These are phyloP conservation scores for Metschnikowia arizonensis DNA, from an alignment of 805 yeast genomes.

Conservation along the genomic window DNA sequence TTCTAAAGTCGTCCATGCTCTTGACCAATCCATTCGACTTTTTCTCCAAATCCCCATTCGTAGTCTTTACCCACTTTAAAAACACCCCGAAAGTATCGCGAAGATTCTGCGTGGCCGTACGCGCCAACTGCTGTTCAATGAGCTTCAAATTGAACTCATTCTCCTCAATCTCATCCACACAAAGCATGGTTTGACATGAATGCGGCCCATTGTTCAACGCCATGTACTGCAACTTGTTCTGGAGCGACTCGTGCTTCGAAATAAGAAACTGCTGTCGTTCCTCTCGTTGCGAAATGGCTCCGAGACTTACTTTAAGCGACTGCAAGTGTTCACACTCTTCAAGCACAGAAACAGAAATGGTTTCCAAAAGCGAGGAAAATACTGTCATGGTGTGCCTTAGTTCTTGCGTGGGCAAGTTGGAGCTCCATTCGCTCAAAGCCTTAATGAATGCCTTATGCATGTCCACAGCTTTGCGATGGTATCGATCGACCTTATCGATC, in stretches of 20 bases:
- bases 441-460: slow-evolving; percentile 14
- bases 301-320: slow-evolving; percentile 39
- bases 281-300: slow-evolving; percentile 49
- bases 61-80: slow-evolving; percentile 26
- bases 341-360: slow-evolving; percentile 20
- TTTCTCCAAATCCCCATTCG: neutral
- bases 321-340: slow-evolving; percentile 42
- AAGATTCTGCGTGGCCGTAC: slow-evolving; percentile 44
- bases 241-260: slow-evolving; percentile 33
- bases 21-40: neutral
- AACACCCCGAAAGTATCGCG: slow-evolving; percentile 46
- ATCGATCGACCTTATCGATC: slow-evolving; percentile 28
- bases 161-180: slow-evolving; percentile 51
- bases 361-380: slow-evolving; percentile 13
- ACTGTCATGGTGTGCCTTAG: slow-evolving; percentile 12
- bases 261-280: slow-evolving; percentile 40
- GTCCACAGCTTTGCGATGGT: slow-evolving; percentile 30
- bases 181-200: slow-evolving; percentile 39
- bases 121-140: slow-evolving; percentile 47
- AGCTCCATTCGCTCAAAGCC: slow-evolving; percentile 14
- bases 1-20: neutral
- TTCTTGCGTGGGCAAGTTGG: slow-evolving; percentile 15
- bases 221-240: slow-evolving; percentile 36
- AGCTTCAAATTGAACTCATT: slow-evolving; percentile 47
- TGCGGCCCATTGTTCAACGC: slow-evolving; percentile 43